These are phyloP conservation scores for Podila epigama DNA, from an alignment of 192 early-diverging fungal species.

Conservation along the genomic window DNA sequence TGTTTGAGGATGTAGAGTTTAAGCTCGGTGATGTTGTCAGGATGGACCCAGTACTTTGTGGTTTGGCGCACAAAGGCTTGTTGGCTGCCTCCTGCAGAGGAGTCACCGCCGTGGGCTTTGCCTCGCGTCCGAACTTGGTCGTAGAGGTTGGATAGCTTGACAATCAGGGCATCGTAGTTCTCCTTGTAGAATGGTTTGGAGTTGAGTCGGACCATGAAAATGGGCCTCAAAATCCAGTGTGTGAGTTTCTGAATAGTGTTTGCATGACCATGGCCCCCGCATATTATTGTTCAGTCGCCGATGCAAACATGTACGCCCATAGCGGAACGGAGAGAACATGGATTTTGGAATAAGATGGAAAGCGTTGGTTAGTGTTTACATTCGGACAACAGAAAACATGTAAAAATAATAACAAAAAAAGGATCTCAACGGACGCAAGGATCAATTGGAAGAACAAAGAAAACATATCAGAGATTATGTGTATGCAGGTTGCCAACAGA, in stretches of 20 bases:
- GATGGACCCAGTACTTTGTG: slow-evolving; percentile 99
- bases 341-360: background rate
- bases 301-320: background rate
- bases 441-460: background rate
- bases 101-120: slow-evolving; percentile 64
- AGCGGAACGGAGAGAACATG: background rate
- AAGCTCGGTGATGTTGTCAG: slow-evolving; percentile 96
- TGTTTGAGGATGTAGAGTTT: slow-evolving; percentile 93
- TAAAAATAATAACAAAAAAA: background rate
- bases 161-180: slow-evolving; percentile 88
- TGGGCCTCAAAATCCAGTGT: slow-evolving; percentile 79
- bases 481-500: no score
- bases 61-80: slow-evolving; percentile 91
- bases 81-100: slow-evolving; percentile 61
- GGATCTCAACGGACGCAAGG: background rate
- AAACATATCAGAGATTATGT: background rate
- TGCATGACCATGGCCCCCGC: background rate
- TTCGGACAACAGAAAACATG: background rate
- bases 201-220: slow-evolving; percentile 85
- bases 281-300: slow-evolving; percentile 10
- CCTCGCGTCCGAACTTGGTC: slow-evolving; percentile 82
- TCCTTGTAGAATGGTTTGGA: slow-evolving; percentile 85
- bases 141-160: slow-evolving; percentile 86
- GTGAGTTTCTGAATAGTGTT: slow-evolving; percentile 77
- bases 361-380: background rate